Evolutionary conservation across 2,329 filamentous ascomycete species (phyloP).

Genomic region (Penicillium sp.): DNA sequence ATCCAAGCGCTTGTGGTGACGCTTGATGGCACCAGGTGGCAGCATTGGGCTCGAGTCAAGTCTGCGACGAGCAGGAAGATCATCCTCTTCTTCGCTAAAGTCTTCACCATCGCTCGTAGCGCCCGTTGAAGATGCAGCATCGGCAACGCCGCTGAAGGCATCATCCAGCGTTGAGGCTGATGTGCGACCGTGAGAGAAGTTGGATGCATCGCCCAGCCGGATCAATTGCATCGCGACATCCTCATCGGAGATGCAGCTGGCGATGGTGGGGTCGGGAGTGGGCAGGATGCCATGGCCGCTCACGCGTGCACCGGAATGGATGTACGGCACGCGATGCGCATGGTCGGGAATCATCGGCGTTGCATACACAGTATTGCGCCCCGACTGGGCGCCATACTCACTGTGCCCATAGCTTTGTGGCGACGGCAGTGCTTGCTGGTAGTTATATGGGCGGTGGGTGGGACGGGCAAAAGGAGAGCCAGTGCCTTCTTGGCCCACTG

Average conservation of each 20-base stretch:
- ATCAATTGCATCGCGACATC: conserved; percentile 97
- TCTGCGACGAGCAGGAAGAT: conserved; percentile 50
- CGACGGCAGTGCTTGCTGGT: conserved; percentile 76
- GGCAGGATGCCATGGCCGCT: conserved; percentile 68
- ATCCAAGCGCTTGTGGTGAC: conserved; percentile 52
- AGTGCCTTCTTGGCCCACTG: conserved; percentile 68
- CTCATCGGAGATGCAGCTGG: conserved; percentile 96
- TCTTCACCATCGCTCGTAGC: conserved; percentile 77
- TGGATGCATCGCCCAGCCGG: conserved; percentile 90
- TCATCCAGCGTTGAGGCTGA: conserved; percentile 93
- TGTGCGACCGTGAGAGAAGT: conserved; percentile 88
- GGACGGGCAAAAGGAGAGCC: conserved; percentile 72
- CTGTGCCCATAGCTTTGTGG: conserved; percentile 73
- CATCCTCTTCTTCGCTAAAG: conserved; percentile 63
- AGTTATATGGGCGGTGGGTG: conserved; percentile 77
- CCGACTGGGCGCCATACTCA: conserved; percentile 41
- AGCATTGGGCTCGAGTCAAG: conserved; percentile 46
- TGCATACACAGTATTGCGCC: conserved; percentile 55
- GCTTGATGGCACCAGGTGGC: conserved; percentile 49
- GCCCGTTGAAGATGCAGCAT: conserved; percentile 79
- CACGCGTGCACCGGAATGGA: conserved; percentile 41
- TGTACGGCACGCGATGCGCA: conserved; percentile 62
- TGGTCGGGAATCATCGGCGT: conserved; percentile 60
- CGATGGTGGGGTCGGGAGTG: conserved; percentile 95
- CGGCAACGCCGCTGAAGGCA: conserved; percentile 86